Evolutionary conservation across 805 yeast species (phyloP).

Genomic region (Wickerhamomyces bovis): DNA sequence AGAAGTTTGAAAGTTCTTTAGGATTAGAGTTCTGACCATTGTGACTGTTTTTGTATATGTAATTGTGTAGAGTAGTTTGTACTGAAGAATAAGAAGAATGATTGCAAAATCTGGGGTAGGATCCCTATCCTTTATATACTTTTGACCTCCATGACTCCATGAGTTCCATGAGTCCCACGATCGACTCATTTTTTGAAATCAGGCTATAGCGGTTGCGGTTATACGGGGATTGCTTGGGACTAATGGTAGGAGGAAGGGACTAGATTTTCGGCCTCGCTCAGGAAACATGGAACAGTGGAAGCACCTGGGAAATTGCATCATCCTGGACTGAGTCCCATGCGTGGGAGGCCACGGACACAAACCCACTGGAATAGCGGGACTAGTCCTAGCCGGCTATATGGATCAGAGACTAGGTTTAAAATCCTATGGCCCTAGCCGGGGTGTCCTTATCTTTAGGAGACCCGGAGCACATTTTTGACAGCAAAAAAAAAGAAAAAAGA

Average conservation of each 20-base stretch:
- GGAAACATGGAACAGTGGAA: background rate
- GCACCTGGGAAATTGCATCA: background rate
- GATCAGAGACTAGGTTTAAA: background rate
- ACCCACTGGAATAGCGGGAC: background rate
- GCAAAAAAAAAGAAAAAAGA: background rate
- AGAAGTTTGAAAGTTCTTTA: slow-evolving; percentile 23
- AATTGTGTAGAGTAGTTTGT: background rate
- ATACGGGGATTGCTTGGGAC: background rate
- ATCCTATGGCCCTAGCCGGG: background rate
- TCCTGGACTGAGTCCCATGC: background rate
- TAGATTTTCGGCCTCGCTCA: background rate
- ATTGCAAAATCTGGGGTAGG: background rate
- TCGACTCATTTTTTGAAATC: background rate
- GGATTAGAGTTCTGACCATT: slow-evolving; percentile 15
- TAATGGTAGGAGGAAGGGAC: background rate
- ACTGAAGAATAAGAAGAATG: background rate
- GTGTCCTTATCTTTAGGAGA: background rate
- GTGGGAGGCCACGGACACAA: background rate
- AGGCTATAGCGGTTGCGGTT: background rate
- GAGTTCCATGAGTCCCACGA: background rate
- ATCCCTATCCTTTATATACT: slow-evolving; percentile 2
- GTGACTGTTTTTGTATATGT: background rate
- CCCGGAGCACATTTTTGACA: background rate
- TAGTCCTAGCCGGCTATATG: background rate
- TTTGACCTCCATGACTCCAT: background rate